Conservation (phyloP, 2,329 filamentous ascomycete genomes). For the Phialemoniopsis sp. region DNA sequence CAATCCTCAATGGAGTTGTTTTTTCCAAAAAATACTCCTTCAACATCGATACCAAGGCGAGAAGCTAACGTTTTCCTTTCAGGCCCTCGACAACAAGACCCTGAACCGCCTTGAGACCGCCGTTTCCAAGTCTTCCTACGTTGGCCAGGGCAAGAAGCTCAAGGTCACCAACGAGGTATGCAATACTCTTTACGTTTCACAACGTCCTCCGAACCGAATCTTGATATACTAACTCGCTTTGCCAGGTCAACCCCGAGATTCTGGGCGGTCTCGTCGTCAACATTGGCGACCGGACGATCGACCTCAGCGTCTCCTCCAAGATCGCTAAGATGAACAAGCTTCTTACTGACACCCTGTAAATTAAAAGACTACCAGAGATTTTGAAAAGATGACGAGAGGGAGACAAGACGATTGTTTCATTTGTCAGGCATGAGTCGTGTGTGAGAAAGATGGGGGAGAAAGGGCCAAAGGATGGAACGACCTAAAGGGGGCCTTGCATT, state of each 20-base stretch:
- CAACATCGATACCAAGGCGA: too few relatives aligned
- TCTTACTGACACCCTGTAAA: constrained; percentile 94
- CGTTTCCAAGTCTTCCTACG: constrained; percentile 84
- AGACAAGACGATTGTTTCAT: too few relatives aligned
- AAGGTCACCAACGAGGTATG: constrained; percentile 86
- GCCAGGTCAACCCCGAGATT: constrained; percentile 87
- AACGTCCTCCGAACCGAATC: not conserved
- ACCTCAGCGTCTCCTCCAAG: constrained; percentile 91
- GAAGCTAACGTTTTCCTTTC: not conserved
- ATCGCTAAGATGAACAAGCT: constrained; percentile 99
- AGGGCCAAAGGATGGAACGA: too few relatives aligned
- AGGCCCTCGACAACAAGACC: constrained; percentile 85
- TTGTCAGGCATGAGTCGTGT: too few relatives aligned
- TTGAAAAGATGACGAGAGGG: constrained; percentile 3
- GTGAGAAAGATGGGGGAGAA: too few relatives aligned
- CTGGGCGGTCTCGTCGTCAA: constrained; percentile 92
- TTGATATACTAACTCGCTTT: not conserved
- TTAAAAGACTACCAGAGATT: constrained; percentile 11
- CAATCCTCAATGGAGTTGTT: too few relatives aligned
- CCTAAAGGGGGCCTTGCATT: not conserved
- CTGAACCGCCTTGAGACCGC: constrained; percentile 82
- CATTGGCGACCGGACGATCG: constrained; percentile 96
- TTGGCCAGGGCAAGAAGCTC: constrained; percentile 91
- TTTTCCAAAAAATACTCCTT: too few relatives aligned
- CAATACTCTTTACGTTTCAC: constrained; percentile 11